These are phyloP conservation scores for Gyromitra esculenta DNA, from an alignment of 2,329 filamentous ascomycete genomes.

Conservation along the genomic window DNA sequence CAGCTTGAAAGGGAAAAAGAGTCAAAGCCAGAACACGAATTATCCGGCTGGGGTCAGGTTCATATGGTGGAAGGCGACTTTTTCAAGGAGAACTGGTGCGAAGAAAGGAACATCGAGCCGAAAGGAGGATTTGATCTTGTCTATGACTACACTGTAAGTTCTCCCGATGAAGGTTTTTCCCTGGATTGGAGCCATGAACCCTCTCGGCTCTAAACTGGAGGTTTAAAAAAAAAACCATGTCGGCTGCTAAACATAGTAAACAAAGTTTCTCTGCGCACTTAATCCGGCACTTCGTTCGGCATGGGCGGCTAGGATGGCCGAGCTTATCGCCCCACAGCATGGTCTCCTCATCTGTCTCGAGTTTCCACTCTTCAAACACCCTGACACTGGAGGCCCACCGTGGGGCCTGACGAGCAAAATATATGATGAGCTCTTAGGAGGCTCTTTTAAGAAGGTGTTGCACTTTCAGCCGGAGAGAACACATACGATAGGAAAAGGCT, in stretches of 20 bases:
- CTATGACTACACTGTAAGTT: slow-evolving; percentile 61
- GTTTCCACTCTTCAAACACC: slow-evolving; percentile 62
- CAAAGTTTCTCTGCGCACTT: slow-evolving; percentile 69
- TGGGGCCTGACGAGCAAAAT: slow-evolving; percentile 59
- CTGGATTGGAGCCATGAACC: background rate
- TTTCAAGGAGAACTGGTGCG: slow-evolving; percentile 64
- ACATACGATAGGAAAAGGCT: slow-evolving; percentile 59
- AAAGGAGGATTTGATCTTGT: slow-evolving; percentile 63
- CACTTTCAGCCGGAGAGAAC: slow-evolving; percentile 59
- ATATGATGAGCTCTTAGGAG: slow-evolving; percentile 54
- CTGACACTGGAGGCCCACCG: slow-evolving; percentile 60
- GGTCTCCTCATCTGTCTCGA: slow-evolving; percentile 62
- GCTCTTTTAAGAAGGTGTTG: slow-evolving; percentile 57
- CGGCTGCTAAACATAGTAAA: slow-evolving; percentile 3
- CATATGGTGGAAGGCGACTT: slow-evolving; percentile 66
- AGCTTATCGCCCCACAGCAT: slow-evolving; percentile 57
- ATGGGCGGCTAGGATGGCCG: slow-evolving; percentile 67
- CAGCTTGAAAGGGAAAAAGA: slow-evolving; percentile 30
- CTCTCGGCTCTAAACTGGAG: background rate
- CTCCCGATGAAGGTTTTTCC: background rate
- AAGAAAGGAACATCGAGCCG: slow-evolving; percentile 51
- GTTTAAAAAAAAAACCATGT: background rate
- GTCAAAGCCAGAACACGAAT: slow-evolving; percentile 31
- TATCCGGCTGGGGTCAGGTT: slow-evolving; percentile 59
- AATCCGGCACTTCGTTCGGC: slow-evolving; percentile 65